A percentile compares a stretch with the other conserved stretches of the same genome.
Conservation (phyloP, 345 rosid species). For the Luvunga scandens region DNA sequence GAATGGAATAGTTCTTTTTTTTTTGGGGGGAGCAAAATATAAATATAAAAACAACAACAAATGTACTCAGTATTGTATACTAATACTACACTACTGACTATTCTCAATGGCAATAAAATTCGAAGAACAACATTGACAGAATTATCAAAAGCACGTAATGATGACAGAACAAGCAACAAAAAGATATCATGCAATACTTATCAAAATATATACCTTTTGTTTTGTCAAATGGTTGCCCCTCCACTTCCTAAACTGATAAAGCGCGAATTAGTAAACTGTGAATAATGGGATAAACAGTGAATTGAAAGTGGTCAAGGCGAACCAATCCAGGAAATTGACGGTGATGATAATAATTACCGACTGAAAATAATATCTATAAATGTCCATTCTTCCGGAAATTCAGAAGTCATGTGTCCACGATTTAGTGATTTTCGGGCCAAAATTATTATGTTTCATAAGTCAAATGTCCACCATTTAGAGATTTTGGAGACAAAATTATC, state of each 20-base stretch:
- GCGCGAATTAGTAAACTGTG: conserved; percentile 5
- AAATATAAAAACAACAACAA: conserved; percentile 2
- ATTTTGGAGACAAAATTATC: not conserved
- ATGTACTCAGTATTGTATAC: no score
- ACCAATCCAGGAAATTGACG: conserved; percentile 4
- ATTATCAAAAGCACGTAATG: not conserved
- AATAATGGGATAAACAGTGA: not conserved
- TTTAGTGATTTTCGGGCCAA: not conserved
- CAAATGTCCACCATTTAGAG: not conserved
- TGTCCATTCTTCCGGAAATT: not conserved
- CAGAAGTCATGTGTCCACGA: not conserved
- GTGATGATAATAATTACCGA: conserved; percentile 14
- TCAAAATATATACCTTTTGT: not conserved
- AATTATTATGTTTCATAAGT: not conserved
- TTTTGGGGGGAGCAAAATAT: not conserved
- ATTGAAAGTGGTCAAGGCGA: not conserved
- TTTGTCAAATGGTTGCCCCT: conserved; percentile 12
- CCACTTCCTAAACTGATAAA: conserved; percentile 16
- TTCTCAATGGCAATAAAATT: no score
- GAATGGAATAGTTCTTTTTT: conserved; percentile 28
- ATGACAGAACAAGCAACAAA: not conserved
- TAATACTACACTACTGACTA: no score
- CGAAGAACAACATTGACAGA: not conserved
- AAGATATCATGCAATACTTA: not conserved
- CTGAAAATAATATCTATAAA: not conserved